phyloP scores from a whole-genome alignment of 805 yeast species.

The Hanseniaspora taiwanica region DNA sequence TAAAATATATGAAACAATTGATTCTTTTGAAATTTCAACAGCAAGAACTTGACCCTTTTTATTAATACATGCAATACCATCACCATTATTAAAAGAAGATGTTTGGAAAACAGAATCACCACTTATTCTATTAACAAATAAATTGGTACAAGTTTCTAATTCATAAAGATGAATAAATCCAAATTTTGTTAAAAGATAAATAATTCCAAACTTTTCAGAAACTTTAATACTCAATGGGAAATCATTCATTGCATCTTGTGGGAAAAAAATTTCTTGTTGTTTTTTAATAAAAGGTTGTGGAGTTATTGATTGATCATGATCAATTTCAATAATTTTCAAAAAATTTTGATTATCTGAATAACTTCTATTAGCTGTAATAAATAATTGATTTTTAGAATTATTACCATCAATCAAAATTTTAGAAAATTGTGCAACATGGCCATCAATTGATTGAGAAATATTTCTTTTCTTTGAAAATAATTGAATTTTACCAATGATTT shows the following conservation, averaged over 20 bases:
- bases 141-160: slow-evolving; percentile 79
- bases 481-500: slow-evolving; percentile 94
- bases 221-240: slow-evolving; percentile 91
- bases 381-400: slow-evolving; percentile 52
- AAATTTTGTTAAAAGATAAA: slow-evolving; percentile 83
- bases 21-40: slow-evolving; percentile 75
- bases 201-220: slow-evolving; percentile 72
- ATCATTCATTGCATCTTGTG: slow-evolving; percentile 90
- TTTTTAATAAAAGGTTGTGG: slow-evolving; percentile 75
- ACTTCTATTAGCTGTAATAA: slow-evolving; percentile 84
- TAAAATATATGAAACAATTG: slow-evolving; percentile 79
- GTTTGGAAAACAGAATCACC: slow-evolving; percentile 93
- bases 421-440: slow-evolving; percentile 91
- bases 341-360: slow-evolving; percentile 65
- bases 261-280: slow-evolving; percentile 86
- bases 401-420: slow-evolving; percentile 63
- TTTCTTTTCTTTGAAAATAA: slow-evolving; percentile 77
- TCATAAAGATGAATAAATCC: slow-evolving; percentile 96
- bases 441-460: slow-evolving; percentile 93
- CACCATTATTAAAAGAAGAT: slow-evolving; percentile 48
- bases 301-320: slow-evolving; percentile 69
- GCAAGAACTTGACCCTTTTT: slow-evolving; percentile 91
- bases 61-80: slow-evolving; percentile 88
- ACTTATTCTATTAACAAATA: slow-evolving; percentile 91
- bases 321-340: slow-evolving; percentile 90